A percentile compares a stretch with the other conserved stretches of the same genome.
Evolutionary conservation across 371 early-diverging fungal species (phyloP).

Genomic region (Mortierella polycephala): DNA sequence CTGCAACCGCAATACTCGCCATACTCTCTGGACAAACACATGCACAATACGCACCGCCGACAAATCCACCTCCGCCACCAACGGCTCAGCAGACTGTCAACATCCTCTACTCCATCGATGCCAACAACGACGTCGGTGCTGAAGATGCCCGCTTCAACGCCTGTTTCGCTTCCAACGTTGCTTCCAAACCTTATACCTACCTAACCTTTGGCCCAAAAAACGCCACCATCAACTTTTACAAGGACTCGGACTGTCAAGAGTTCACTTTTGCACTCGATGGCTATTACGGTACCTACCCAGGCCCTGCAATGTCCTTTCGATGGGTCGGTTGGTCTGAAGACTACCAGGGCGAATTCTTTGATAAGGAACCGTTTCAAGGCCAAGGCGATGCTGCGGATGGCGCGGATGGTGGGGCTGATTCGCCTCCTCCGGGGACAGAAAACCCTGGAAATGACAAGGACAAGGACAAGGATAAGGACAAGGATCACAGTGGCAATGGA

Average conservation of each 20-base stretch:
- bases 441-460: slow-evolving; percentile 6
- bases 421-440: too few species aligned
- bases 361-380: slow-evolving; percentile 25
- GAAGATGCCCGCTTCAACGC: slow-evolving; percentile 33
- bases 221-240: slow-evolving; percentile 54
- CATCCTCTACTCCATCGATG: slow-evolving; percentile 19
- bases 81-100: slow-evolving; percentile 16
- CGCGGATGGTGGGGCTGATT: too few species aligned
- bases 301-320: slow-evolving; percentile 28
- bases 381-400: too few species aligned
- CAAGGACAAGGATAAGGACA: background rate
- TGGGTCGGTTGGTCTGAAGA: slow-evolving; percentile 51
- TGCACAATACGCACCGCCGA: slow-evolving; percentile 8
- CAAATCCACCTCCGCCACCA: slow-evolving; percentile 13
- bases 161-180: slow-evolving; percentile 18
- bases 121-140: slow-evolving; percentile 18
- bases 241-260: slow-evolving; percentile 22
- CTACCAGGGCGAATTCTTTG: slow-evolving; percentile 13
- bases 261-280: slow-evolving; percentile 38
- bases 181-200: slow-evolving; percentile 20
- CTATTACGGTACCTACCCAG: slow-evolving; percentile 28
- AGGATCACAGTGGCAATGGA: background rate
- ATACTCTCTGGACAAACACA: slow-evolving; percentile 12
- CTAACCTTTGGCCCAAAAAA: slow-evolving; percentile 45
- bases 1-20: background rate